A percentile compares a stretch with the other conserved stretches of the same genome.
Evolutionary conservation across 176 grass and related monocot species (phyloP).

Genomic region (Dactylis glomerata): DNA sequence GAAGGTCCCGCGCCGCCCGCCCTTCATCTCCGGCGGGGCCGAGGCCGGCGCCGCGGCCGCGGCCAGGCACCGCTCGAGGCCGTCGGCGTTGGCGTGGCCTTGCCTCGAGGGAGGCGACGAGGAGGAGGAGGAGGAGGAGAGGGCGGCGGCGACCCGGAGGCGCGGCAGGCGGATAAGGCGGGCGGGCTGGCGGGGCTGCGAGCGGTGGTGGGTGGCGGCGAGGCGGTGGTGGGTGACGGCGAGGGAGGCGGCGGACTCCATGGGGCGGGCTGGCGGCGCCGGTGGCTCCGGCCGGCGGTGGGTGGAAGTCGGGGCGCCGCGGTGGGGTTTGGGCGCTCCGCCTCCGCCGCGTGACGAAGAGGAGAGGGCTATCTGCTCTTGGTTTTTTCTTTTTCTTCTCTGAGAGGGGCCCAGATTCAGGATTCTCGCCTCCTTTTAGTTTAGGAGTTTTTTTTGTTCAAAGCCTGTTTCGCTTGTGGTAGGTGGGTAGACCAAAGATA

Average conservation of each 20-base stretch:
- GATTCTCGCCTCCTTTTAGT: not conserved
- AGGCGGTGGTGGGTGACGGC: slow-evolving; percentile 1
- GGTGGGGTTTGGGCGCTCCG: not conserved
- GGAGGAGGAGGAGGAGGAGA: not conserved
- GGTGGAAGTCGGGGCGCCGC: not conserved
- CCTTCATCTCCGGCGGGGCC: slow-evolving; percentile 15
- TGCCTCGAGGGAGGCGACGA: not conserved
- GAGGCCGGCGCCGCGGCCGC: not conserved
- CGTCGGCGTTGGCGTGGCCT: not conserved
- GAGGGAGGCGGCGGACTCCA: slow-evolving; percentile 9
- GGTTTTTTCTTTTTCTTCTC: not conserved
- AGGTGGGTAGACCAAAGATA: too few relatives aligned
- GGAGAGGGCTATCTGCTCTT: not conserved
- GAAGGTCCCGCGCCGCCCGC: not conserved
- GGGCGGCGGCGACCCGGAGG: not conserved
- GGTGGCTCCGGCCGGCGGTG: not conserved
- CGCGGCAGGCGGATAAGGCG: not conserved
- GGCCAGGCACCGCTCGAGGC: not conserved
- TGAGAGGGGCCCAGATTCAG: not conserved
- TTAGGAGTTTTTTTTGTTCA: not conserved
- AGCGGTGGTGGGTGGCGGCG: not conserved
- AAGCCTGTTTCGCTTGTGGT: not conserved
- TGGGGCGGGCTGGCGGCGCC: not conserved
- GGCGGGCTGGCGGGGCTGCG: not conserved
- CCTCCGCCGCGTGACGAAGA: not conserved